Evolutionary conservation across 352 stramenopile genomes (phyloP).

Genomic region (Globisporangium iwayamae): DNA sequence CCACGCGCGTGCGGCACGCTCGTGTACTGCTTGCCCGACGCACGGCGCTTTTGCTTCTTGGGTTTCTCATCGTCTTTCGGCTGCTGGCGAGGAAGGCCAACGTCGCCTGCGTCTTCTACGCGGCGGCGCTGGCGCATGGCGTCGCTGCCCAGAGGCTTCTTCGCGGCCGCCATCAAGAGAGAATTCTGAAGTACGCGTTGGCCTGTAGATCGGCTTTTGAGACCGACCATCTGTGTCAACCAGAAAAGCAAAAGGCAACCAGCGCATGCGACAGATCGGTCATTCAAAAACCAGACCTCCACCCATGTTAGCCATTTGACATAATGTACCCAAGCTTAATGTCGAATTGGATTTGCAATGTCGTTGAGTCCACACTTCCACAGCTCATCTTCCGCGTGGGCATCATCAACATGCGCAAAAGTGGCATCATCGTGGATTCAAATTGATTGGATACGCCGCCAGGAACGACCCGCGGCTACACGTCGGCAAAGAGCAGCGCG

Average conservation of each 20-base stretch:
- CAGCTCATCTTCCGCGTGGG: too few species aligned
- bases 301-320: too few species aligned
- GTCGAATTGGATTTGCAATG: too few species aligned
- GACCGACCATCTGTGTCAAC: background rate
- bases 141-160: constrained; percentile 20
- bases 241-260: too few species aligned
- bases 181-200: too few species aligned
- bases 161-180: constrained; percentile 48
- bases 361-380: too few species aligned
- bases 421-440: too few species aligned
- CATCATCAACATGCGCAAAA: too few species aligned
- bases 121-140: constrained; percentile 12
- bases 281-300: background rate
- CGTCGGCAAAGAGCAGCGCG: constrained; percentile 10
- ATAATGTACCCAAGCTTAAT: too few species aligned
- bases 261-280: too few species aligned
- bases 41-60: constrained; percentile 7
- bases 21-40: constrained; percentile 5
- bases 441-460: too few species aligned
- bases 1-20: constrained; percentile 15
- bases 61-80: background rate
- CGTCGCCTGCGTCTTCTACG: background rate
- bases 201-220: constrained; percentile 15
- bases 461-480: too few species aligned
- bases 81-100: background rate